Base-by-base conservation (phyloP, 2,329 filamentous ascomycete species). In the Ceratocystiopsis minuta region DNA sequence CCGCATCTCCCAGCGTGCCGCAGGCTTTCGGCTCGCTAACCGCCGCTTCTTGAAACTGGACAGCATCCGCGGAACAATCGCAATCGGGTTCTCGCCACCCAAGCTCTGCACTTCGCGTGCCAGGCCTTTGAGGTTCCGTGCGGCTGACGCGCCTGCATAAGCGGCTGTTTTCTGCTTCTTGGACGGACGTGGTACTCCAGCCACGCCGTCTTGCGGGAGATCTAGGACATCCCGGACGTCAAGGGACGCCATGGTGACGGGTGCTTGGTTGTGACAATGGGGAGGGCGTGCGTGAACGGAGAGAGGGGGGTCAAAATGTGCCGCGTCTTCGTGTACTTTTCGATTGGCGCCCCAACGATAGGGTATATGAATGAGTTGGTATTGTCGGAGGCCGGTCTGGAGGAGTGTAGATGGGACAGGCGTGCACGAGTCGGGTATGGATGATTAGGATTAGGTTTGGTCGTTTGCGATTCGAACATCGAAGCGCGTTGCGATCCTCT, bases 221-320 rank as follows among this genome's bases (percentile, higher is more conserved):
- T 87, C 84, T 55, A 93, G 75, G 56, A 93, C 83, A 58, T 93
- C 85, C 63, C 82, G 84, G 52, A 92, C 75, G 67, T 93, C 85
- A 58, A 77, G 72, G 48, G 79, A 79, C 46, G 78, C 69, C 78
- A 83, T 83, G 49, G 53, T 66, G 24, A 28, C 11, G 24, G 24
- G 24, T 31, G 37, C 16, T 12, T 16, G 15, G 12, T 7, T 28
- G 24, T 28, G 24, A 6, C 7, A 10, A 28, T 28, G 24, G 24
- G 24, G 11, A n/a, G n/a, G n/a, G n/a, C n/a, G n/a, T n/a, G n/a
- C n/a, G 24, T 36, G n/a, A 17, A 17, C 28, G 36, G n/a, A 1
- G 13, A 34, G n/a, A 24, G 1, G 13, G 31, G 18, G 24, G 24
- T 28, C 24, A 10, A 10, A 28, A 9, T 28, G 24, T 10, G 24